Percentiles rank a stretch among this genome's conserved stretches.
Conservation (phyloP, 1,139 yeast genomes). For the Yamadazyma blattariae region DNA sequence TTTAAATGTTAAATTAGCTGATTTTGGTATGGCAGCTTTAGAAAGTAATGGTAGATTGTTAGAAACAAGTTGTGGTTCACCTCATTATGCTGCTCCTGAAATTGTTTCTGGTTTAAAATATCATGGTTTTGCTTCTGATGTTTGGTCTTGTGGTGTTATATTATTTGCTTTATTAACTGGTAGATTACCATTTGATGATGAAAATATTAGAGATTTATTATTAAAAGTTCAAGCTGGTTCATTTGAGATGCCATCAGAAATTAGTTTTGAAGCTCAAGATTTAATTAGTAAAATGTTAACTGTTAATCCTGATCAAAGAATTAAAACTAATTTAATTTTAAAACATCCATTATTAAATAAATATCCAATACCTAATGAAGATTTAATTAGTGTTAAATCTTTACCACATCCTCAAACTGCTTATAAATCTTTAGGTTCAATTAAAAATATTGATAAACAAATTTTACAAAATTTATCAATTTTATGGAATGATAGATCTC, state of each 20-base stretch:
- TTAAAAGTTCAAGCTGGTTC: constrained; percentile 74
- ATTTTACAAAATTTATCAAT: constrained; percentile 68
- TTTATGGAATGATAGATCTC: constrained; percentile 70
- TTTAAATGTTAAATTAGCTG: constrained; percentile 73
- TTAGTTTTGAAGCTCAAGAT: constrained; percentile 68
- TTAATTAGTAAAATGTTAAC: constrained; percentile 69
- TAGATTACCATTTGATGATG: constrained; percentile 79
- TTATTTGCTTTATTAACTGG: constrained; percentile 76
- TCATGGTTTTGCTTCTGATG: constrained; percentile 81
- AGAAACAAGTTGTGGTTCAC: constrained; percentile 82
- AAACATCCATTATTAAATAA: constrained; percentile 71
- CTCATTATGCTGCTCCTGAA: constrained; percentile 88
- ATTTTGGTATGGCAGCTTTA: constrained; percentile 85
- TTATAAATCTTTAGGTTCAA: constrained; percentile 44
- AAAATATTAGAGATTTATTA: constrained; percentile 65
- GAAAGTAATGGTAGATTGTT: constrained; percentile 68
- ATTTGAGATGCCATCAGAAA: constrained; percentile 67
- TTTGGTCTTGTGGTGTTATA: constrained; percentile 86
- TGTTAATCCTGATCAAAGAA: constrained; percentile 75
- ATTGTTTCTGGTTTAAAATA: constrained; percentile 74
- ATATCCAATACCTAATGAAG: constrained; percentile 54
- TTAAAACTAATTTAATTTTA: constrained; percentile 72
- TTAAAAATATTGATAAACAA: constrained; percentile 55
- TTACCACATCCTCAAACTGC: constrained; percentile 67
- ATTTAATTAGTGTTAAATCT: constrained; percentile 48